Conservation (phyloP, 352 stramenopile genomes). For the Phytophthora rubi region DNA sequence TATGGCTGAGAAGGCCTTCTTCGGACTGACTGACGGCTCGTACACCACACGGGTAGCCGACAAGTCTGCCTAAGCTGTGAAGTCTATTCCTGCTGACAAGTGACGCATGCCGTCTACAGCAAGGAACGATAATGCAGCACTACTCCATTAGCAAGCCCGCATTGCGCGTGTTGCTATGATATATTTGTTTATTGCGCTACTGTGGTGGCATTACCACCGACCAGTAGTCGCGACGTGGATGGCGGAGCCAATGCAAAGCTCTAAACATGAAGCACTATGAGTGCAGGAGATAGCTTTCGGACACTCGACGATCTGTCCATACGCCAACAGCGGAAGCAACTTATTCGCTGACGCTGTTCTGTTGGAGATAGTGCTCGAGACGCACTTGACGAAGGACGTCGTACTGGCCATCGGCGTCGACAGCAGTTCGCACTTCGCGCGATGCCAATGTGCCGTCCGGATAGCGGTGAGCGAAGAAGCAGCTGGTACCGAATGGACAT, state of each 20-base stretch:
- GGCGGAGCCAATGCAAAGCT: conserved; percentile 35
- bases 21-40: conserved; percentile 85
- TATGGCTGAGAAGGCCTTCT: conserved; percentile 91
- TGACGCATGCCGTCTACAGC: background rate
- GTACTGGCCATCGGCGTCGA: conserved; percentile 78
- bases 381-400: conserved; percentile 77
- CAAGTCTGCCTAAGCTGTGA: conserved; percentile 28
- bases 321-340: background rate
- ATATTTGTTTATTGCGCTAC: conserved; percentile 18
- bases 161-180: conserved; percentile 12
- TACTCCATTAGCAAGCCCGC: conserved; percentile 19
- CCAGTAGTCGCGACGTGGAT: background rate
- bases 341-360: conserved; percentile 29
- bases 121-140: conserved; percentile 16
- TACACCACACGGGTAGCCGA: conserved; percentile 67
- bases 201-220: background rate
- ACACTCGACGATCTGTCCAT: background rate
- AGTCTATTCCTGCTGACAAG: background rate
- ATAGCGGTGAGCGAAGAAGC: conserved; percentile 86
- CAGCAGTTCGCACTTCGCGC: conserved; percentile 72
- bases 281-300: conserved; percentile 5
- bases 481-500: conserved; percentile 88
- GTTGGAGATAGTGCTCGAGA: conserved; percentile 73
- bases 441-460: conserved; percentile 64
- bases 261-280: conserved; percentile 39